These are phyloP conservation scores for Schwanniomyces sp. DNA, from an alignment of 805 yeast species.

Conservation along the genomic window DNA sequence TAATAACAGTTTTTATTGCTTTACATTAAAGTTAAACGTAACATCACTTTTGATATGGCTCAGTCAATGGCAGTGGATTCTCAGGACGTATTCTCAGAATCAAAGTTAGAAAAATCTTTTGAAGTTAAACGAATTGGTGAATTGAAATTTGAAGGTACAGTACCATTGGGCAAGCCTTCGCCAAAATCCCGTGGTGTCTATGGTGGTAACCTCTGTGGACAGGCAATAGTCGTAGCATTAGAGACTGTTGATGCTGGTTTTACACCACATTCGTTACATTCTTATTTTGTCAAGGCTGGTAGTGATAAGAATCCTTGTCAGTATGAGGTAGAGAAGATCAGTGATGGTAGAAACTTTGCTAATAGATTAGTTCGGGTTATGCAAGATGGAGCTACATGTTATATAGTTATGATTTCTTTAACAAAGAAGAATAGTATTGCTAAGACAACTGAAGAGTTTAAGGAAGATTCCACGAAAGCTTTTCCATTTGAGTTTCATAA, in stretches of 20 bases:
- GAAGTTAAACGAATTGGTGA: slow-evolving; percentile 6
- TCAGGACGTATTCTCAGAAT: not conserved
- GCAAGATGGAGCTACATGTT: slow-evolving; percentile 30
- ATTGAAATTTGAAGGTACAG: slow-evolving; percentile 16
- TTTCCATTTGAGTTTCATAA: slow-evolving; percentile 30
- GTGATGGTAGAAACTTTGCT: slow-evolving; percentile 35
- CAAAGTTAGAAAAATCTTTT: slow-evolving; percentile 11
- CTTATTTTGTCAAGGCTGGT: slow-evolving; percentile 40
- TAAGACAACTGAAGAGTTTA: slow-evolving; percentile 11
- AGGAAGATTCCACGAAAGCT: slow-evolving; percentile 18
- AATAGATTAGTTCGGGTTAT: slow-evolving; percentile 29
- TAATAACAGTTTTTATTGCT: not conserved
- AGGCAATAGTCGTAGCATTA: slow-evolving; percentile 36
- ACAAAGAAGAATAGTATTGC: slow-evolving; percentile 28
- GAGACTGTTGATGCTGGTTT: slow-evolving; percentile 26
- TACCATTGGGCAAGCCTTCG: slow-evolving; percentile 30
- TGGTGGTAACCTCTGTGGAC: slow-evolving; percentile 40
- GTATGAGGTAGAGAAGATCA: slow-evolving; percentile 33
- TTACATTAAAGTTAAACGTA: not conserved
- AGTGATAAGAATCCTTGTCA: slow-evolving; percentile 26
- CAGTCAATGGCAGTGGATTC: not conserved
- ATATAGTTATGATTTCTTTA: slow-evolving; percentile 35
- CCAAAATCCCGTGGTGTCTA: slow-evolving; percentile 35
- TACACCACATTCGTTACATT: slow-evolving; percentile 43
- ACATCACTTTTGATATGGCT: not conserved